Evolutionary conservation across 371 early-diverging fungal genomes (phyloP), one percentile per base, ranked within the genome.

Genomic region (Funneliformis caledonium): DNA sequence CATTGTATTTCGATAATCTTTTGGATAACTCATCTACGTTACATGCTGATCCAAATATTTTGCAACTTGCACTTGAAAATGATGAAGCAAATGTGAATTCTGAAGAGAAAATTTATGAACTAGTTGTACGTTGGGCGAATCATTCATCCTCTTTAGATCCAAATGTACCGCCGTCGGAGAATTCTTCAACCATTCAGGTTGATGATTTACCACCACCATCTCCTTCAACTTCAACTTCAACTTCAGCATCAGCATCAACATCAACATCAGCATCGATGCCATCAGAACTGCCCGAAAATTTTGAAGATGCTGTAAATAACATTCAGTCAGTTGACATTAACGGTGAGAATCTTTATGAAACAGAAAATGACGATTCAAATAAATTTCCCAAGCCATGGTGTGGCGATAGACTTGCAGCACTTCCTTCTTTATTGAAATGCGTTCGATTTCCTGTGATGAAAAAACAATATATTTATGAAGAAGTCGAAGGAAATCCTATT

Each of bases 391-490:
- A 67, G 33, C 78, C 47, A n/a, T 74, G 80, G 69, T 45, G 80
- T 0, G 77, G 80, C 33, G 80, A 82, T 64, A 45, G 78, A 82
- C 43, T 83, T 78, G 42, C 81, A 76, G 42, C 85, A 82, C 78
- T 88, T 14, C 78, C 83, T 22, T 72, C 83, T 3, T 82, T 91
- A 43, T 78, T 91, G 7, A 88, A 87, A 33, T 87, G 86, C 62
- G 86, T 91, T 50, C 82, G 90, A 33, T 91, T 91, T 62, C 91
- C 91, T 0, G 81, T 90, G 81, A 91, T 91, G 85, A 81, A 84
- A 67, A 86, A 88, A 31, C 80, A 83, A 43, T 91, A 85, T 81
- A 64, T 91, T 74, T 84, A 86, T 11, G 87, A 86, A 56, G 85
- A 83, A 11, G 88, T 91, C 4, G 90, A 89, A 68, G 84, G 82